Base-by-base conservation (phyloP, 257 asterid genomes). In the Gentiana macrophylla region DNA sequence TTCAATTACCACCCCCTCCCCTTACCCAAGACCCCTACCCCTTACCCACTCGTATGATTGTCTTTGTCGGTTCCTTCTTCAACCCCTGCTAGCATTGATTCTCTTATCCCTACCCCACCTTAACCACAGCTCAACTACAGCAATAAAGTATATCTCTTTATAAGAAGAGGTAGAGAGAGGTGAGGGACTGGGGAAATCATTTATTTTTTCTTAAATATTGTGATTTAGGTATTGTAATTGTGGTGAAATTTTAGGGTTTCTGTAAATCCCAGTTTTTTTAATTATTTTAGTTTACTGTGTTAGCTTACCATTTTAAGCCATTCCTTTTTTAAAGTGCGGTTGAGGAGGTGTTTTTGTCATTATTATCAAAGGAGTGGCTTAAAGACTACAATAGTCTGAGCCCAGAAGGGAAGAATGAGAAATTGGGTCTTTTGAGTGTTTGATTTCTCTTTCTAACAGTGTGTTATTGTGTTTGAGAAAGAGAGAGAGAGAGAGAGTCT, bases 251-350 rank as follows among this genome's bases (percentile, higher is more conserved):
- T 38, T 6, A 38, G 8, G 46, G 46, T 7, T 41, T 41, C 9
- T n/a, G 9, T 41, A 41, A 41, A 41, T 41, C 46, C 46, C 62
- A 50, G 52, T 58, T 68, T 54, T 45, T 53, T 37, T 51, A 59
- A 60, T 32, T 33, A 12, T 45, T n/a, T n/a, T n/a, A n/a, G n/a
- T 47, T 9, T 70, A 49, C 72, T 62, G 65, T 69, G 94, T 79
- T 86, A n/a, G n/a, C 63, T 54, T 65, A 71, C 80, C 86, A 54
- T 68, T 78, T 75, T 82, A 86, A 75, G 75, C 67, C 67, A 65
- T 80, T n/a, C n/a, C n/a, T 79, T 41, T 41, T 74, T 70, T 62
- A 67, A 58, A 72, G 74, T 47, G 76, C 72, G 73, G 76, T 53
- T 64, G 76, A 69, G 62, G 71, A 70, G 76, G 71, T 72, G n/a